Evolutionary conservation across 352 stramenopile genomes (phyloP).

Genomic region (Globisporangium megalacanthum): DNA sequence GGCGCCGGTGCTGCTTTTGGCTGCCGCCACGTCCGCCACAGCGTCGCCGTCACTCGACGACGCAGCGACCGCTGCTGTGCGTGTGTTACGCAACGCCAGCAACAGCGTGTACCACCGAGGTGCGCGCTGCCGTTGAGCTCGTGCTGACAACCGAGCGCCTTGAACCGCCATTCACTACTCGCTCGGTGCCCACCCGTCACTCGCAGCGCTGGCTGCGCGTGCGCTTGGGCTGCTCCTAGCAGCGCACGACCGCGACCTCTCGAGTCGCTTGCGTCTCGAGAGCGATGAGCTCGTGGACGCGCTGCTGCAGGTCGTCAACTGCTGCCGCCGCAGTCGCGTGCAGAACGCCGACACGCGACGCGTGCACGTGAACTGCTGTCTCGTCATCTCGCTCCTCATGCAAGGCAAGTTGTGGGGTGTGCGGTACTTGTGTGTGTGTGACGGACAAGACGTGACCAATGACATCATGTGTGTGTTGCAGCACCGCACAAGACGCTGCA

Average conservation of each 20-base stretch:
- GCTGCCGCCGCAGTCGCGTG: slow-evolving; percentile 36
- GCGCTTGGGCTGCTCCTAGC: slow-evolving; percentile 56
- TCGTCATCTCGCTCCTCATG: slow-evolving; percentile 84
- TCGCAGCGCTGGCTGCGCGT: slow-evolving; percentile 50
- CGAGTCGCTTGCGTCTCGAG: slow-evolving; percentile 44
- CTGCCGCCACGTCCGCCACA: slow-evolving; percentile 13
- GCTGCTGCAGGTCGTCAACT: slow-evolving; percentile 65
- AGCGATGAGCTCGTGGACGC: slow-evolving; percentile 66
- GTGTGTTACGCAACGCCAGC: slow-evolving; percentile 51
- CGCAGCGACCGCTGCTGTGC: slow-evolving; percentile 26
- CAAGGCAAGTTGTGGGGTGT: slow-evolving; percentile 24
- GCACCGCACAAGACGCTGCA: slow-evolving; percentile 26
- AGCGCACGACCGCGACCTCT: slow-evolving; percentile 27
- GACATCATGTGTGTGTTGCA: not conserved
- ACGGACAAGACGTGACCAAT: not conserved
- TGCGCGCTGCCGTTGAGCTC: slow-evolving; percentile 1
- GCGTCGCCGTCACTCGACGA: not conserved
- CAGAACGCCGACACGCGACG: slow-evolving; percentile 54
- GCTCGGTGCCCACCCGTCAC: too few relatives aligned
- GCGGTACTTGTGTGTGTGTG: too few relatives aligned
- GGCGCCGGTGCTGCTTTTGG: slow-evolving; percentile 22
- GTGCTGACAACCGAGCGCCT: too few relatives aligned
- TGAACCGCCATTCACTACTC: too few relatives aligned
- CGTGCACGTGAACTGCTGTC: slow-evolving; percentile 79
- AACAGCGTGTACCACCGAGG: slow-evolving; percentile 64